phyloP scores from a whole-genome alignment of 2,329 filamentous ascomycete genomes.

The Pestalotiopsis sp. region DNA sequence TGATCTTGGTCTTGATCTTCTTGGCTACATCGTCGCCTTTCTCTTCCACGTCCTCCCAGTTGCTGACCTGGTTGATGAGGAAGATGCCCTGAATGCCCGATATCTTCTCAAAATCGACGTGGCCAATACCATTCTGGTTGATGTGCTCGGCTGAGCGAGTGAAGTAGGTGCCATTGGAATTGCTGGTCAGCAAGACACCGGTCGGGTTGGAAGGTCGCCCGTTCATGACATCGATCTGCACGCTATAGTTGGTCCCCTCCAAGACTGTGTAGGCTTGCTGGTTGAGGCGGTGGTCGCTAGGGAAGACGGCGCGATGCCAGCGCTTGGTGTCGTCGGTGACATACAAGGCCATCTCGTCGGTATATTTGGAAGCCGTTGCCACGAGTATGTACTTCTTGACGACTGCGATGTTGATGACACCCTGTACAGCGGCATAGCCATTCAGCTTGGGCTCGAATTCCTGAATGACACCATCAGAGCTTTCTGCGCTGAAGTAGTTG shows the following conservation, averaged over 20 bases:
- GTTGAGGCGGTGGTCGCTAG: constrained; percentile 74
- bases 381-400: constrained; percentile 88
- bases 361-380: constrained; percentile 77
- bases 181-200: constrained; percentile 91
- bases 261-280: constrained; percentile 92
- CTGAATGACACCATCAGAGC: constrained; percentile 48
- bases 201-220: constrained; percentile 67
- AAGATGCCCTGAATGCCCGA: constrained; percentile 90
- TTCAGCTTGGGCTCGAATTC: constrained; percentile 80
- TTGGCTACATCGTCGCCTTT: constrained; percentile 55
- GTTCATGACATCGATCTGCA: constrained; percentile 92
- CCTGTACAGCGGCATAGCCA: constrained; percentile 72
- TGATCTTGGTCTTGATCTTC: constrained; percentile 79
- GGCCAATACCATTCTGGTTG: constrained; percentile 75
- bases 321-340: constrained; percentile 80
- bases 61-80: constrained; percentile 85
- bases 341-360: constrained; percentile 89
- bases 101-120: constrained; percentile 95
- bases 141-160: constrained; percentile 90
- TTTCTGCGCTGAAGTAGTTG: constrained; percentile 70
- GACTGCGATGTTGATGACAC: constrained; percentile 78
- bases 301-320: constrained; percentile 94
- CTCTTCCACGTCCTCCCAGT: constrained; percentile 74
- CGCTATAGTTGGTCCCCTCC: constrained; percentile 96
- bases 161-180: constrained; percentile 97